These are phyloP conservation scores for Colletotrichum tropicicola DNA, from an alignment of 2,329 filamentous ascomycete species.

Conservation along the genomic window DNA sequence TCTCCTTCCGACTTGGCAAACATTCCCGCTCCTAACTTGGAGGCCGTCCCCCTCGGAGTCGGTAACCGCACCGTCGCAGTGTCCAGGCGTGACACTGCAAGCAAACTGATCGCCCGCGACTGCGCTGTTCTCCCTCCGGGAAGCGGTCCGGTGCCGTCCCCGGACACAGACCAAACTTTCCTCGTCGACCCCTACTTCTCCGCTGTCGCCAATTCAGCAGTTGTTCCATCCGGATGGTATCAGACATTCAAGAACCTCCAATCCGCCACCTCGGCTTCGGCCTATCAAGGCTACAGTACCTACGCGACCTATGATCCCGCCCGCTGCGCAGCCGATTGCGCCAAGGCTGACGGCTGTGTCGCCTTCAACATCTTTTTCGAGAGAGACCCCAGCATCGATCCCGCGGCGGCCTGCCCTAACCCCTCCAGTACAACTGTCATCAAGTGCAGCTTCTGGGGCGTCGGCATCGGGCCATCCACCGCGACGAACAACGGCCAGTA, in stretches of 20 bases:
- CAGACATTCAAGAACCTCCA: conserved; percentile 21
- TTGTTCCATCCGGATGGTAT: conserved; percentile 10
- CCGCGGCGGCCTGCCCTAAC: background rate
- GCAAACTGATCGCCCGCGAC: too few relatives aligned
- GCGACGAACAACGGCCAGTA: conserved; percentile 24
- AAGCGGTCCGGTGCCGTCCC: background rate
- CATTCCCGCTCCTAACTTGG: too few relatives aligned
- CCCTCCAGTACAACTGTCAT: conserved; percentile 11
- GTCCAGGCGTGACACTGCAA: too few relatives aligned
- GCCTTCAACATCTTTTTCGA: conserved; percentile 22
- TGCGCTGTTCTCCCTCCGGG: background rate
- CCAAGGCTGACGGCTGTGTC: background rate
- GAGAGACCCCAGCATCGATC: conserved; percentile 9
- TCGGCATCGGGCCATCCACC: conserved; percentile 5
- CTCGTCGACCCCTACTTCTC: background rate
- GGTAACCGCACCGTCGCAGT: too few relatives aligned
- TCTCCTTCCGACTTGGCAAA: too few relatives aligned
- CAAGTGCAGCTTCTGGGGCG: conserved; percentile 17
- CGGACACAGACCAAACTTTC: conserved; percentile 13
- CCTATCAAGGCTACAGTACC: conserved; percentile 10
- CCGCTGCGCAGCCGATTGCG: conserved; percentile 9
- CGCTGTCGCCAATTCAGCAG: background rate
- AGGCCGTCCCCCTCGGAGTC: too few relatives aligned
- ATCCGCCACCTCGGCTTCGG: conserved; percentile 4
- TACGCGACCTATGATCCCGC: conserved; percentile 1